Evolutionary conservation across 441 rosid genomes (phyloP), one percentile per base, ranked within the genome.

Genomic region (Populus hybrid): DNA sequence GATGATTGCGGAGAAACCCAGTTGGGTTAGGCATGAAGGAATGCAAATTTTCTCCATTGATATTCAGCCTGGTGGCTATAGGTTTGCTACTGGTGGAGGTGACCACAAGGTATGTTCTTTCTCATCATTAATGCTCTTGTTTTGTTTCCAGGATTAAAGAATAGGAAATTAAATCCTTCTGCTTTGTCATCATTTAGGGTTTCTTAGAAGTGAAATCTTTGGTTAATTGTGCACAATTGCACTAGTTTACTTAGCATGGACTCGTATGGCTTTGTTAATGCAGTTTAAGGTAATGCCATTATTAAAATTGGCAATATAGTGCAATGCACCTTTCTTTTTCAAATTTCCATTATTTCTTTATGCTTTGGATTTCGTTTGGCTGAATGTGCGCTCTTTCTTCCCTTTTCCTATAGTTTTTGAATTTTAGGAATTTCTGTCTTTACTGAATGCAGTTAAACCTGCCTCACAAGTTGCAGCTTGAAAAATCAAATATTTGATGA

Each of bases 1-100:
- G 83, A 96, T 96, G 99, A 92, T 94, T 84, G 97, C 97, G 40
- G 99, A 96, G 92, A 96, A 94, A 79, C 98, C 99, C 72, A 77
- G 80, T 78, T 96, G 99, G 99, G 94, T 96, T 81, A 92, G 86
- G 80, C 99, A 96, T 85, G 98, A 93, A 78, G 98, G 99, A 80
- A 87, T 91, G 88, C 99, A 92, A 86, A 94, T 96, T 77, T 94
- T 96, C 89, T 93, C 98, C 80, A 89, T 94, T 84, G 99, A 96
- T 81, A 89, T 96, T 81, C 99, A 94, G 77, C 98, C 99, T 76
- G 95, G 94, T 78, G 92, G 91, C 21, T 91, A 85, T 75, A 84
- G 99, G 90, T 94, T 96, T 83, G 98, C 98, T 67, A 94, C 99
- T 59, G 98, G 99, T 72, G 99, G 98, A 78, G 98, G 99, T 75